Percentiles rank a stretch among this genome's conserved stretches.
Evolutionary conservation across 208 protist species (phyloP).

Genomic region (Trypanosoma platydactyli): DNA sequence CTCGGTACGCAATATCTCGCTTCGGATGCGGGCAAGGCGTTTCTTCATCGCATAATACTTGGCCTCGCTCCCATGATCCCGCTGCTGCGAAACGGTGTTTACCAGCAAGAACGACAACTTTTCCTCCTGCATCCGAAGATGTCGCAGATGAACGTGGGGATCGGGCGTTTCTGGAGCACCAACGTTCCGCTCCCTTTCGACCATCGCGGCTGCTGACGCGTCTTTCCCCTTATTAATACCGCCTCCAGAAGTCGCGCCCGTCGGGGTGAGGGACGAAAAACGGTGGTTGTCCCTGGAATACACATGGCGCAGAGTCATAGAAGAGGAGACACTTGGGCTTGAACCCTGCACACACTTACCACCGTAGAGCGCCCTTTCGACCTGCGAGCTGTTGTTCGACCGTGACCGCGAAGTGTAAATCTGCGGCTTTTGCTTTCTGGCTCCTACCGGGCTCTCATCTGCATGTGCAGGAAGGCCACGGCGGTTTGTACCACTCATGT

Average conservation of each 20-base stretch:
- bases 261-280: no score
- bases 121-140: slow-evolving; percentile 14
- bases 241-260: no score
- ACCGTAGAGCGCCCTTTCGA: slow-evolving; percentile 7
- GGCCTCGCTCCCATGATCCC: slow-evolving; percentile 28
- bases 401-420: neutral
- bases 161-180: neutral
- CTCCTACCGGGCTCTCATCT: no score
- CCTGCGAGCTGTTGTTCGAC: slow-evolving; percentile 12
- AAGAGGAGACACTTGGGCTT: no score
- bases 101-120: neutral
- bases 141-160: slow-evolving; percentile 9
- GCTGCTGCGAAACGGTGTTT: neutral
- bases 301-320: no score
- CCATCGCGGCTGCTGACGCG: neutral
- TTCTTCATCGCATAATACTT: slow-evolving; percentile 29
- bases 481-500: no score
- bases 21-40: slow-evolving; percentile 19
- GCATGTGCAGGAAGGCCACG: no score
- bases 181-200: neutral
- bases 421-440: neutral
- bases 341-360: neutral
- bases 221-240: no score
- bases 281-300: no score
- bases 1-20: slow-evolving; percentile 18